Evolutionary conservation across 805 yeast species (phyloP).

Genomic region (Brettanomyces nanus): DNA sequence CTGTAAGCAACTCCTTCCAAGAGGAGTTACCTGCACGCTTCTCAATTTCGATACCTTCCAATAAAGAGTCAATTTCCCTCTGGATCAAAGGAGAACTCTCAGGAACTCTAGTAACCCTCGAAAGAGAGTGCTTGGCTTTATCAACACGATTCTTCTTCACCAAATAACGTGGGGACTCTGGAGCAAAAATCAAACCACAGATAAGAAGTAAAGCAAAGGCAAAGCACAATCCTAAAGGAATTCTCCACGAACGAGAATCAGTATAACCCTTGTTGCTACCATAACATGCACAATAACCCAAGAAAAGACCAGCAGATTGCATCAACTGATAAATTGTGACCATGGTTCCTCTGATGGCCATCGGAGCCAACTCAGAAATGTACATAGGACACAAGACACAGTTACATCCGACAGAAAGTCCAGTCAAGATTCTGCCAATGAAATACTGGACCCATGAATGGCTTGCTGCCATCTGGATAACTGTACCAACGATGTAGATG

Average conservation of each 20-base stretch:
- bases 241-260: slow-evolving; percentile 57
- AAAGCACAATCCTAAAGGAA: slow-evolving; percentile 46
- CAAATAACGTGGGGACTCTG: slow-evolving; percentile 64
- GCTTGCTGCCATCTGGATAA: slow-evolving; percentile 50
- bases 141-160: slow-evolving; percentile 40
- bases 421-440: slow-evolving; percentile 52
- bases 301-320: slow-evolving; percentile 62
- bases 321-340: slow-evolving; percentile 64
- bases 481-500: slow-evolving; percentile 52
- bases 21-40: slow-evolving; percentile 53
- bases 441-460: slow-evolving; percentile 54
- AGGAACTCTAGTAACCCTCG: slow-evolving; percentile 47
- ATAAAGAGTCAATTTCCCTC: slow-evolving; percentile 44
- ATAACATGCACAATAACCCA: slow-evolving; percentile 60
- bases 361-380: slow-evolving; percentile 65
- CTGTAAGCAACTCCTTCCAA: slow-evolving; percentile 56
- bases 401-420: slow-evolving; percentile 47
- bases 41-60: slow-evolving; percentile 57
- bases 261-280: slow-evolving; percentile 46
- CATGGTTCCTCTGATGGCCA: slow-evolving; percentile 60
- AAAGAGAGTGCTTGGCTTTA: slow-evolving; percentile 47
- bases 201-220: slow-evolving; percentile 45
- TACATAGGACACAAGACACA: slow-evolving; percentile 48
- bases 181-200: slow-evolving; percentile 47
- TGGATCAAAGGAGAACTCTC: slow-evolving; percentile 47